Base-by-base conservation (phyloP, 306 rosid genomes). In the Sicyos baderoa region DNA sequence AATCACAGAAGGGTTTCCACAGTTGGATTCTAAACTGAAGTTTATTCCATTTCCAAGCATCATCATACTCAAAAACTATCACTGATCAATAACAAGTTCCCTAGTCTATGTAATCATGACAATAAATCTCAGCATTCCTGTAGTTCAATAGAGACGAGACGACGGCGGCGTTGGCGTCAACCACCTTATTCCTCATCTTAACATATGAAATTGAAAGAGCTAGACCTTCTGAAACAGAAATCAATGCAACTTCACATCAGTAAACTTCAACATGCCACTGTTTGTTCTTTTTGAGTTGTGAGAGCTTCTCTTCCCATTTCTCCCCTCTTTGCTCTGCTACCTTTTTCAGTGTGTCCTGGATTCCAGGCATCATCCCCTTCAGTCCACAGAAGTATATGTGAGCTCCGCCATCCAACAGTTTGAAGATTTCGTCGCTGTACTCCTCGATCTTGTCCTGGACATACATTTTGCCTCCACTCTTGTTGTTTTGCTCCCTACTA, bases 221-320 rank as follows among this genome's bases (percentile, higher is more conserved):
- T 40, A 40, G 35, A 42, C 19, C 70, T 37, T 62, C 40, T 62
- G 47, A 75, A 50, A 68, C 44, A 63, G 67, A 9, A 23, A 60
- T 60, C 42, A 62, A 15, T 50, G 72, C 7, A 22, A 57, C 44
- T 77, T 87, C 85, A 61, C 42, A 76, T 92, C 85, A 93, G 70
- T 93, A 93, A 27, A 93, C 99, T 76, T 93, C 99, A 56, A 93
- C 99, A 72, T 93, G 99, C 99, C 99, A 93, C 60, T 93, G 99
- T 76, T 90, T 93, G 88, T 86, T 93, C 91, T 90, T 93, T 80
- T 93, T 90, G 45, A 93, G 97, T 7, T 78, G 86, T 13, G 99
- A 82, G 54, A 88, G 99, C 79, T 93, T 93, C 77, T 82, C 87
- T 63, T 86, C 99, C 99, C 99, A 93, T 22, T 42, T 86, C 77